Conservation (phyloP, 2,329 filamentous ascomycete genomes). For the Pochonia chlamydosporia region DNA sequence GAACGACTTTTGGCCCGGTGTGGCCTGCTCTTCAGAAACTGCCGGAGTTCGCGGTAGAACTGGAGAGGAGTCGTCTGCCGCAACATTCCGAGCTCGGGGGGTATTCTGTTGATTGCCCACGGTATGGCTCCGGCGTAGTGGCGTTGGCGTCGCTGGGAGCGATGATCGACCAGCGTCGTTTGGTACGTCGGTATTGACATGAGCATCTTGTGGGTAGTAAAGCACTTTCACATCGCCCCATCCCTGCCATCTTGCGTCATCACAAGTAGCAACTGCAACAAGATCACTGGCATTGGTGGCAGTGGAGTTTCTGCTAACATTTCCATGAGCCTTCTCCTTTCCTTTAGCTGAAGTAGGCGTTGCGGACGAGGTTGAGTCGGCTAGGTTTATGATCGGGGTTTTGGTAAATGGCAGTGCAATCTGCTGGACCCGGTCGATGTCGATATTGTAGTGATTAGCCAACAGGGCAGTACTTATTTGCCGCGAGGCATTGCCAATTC, state of each 20-base stretch:
- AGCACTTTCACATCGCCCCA: constrained; percentile 77
- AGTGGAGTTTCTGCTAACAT: constrained; percentile 40
- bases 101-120: constrained; percentile 37
- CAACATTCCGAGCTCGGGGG: constrained; percentile 29
- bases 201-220: constrained; percentile 58
- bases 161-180: constrained; percentile 32
- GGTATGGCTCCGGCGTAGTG: constrained; percentile 63
- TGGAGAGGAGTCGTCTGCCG: constrained; percentile 42
- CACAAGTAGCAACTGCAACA: constrained; percentile 63
- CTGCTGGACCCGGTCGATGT: constrained; percentile 76
- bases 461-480: constrained; percentile 68
- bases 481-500: constrained; percentile 58
- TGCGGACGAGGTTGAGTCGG: constrained; percentile 46
- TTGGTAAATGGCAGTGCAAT: constrained; percentile 79
- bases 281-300: constrained; percentile 79
- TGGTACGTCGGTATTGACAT: constrained; percentile 13
- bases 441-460: constrained; percentile 77
- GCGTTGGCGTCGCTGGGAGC: constrained; percentile 66
- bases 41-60: constrained; percentile 37
- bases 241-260: constrained; percentile 58
- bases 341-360: constrained; percentile 60
- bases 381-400: constrained; percentile 49
- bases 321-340: constrained; percentile 60
- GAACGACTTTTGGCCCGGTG: constrained; percentile 49
- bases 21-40: constrained; percentile 26